phyloP scores from a whole-genome alignment of 176 grass and related monocot species.

The Aegilops bicornis region DNA sequence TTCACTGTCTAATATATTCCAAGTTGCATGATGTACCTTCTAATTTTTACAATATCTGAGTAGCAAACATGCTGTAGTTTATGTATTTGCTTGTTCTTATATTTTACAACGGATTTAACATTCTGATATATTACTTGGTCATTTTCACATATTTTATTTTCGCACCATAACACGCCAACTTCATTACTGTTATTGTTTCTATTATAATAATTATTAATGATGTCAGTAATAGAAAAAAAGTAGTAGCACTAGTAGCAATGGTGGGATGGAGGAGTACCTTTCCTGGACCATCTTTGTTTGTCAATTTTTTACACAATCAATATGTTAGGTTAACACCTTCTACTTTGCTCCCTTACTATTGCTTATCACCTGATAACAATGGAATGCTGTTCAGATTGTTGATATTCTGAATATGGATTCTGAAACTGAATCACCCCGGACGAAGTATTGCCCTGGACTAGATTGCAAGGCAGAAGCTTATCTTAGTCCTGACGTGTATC shows the following conservation, averaged over 20 bases:
- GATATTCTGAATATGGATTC: constrained; percentile 61
- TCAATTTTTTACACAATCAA: background rate
- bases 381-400: constrained; percentile 52
- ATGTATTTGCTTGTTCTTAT: background rate
- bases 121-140: constrained; percentile 2
- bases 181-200: background rate
- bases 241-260: too few species aligned
- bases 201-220: background rate
- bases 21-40: constrained; percentile 10
- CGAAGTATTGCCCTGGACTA: constrained; percentile 40
- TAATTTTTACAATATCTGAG: background rate
- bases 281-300: background rate
- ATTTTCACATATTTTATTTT: background rate
- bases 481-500: constrained; percentile 52
- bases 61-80: background rate
- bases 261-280: background rate
- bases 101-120: background rate
- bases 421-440: constrained; percentile 36
- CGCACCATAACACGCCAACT: background rate
- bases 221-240: background rate
- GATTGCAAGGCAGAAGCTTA: constrained; percentile 49
- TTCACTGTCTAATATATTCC: background rate
- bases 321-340: background rate
- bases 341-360: background rate
- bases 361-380: constrained; percentile 4